A percentile compares a stretch with the other conserved stretches of the same genome.
Evolutionary conservation across 139 green algal genomes (phyloP).

Genomic region (Desmodesmus armatus): DNA sequence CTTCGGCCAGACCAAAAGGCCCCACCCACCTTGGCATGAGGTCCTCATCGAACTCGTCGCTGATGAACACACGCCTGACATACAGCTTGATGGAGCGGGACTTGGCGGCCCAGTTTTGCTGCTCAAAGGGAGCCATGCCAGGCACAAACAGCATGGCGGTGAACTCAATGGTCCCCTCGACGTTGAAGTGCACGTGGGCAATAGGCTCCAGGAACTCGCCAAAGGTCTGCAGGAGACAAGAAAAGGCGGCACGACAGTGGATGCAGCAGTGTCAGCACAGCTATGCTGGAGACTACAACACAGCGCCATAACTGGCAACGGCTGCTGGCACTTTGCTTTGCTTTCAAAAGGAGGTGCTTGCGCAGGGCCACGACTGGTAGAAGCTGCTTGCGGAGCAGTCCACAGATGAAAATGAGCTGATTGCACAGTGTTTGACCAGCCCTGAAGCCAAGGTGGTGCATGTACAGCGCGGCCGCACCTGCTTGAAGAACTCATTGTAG

Average conservation of each 20-base stretch:
- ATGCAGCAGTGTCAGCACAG: conserved; percentile 57
- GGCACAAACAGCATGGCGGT: conserved; percentile 93
- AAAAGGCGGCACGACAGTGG: not conserved
- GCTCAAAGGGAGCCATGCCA: conserved; percentile 98
- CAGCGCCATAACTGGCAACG: too few relatives aligned
- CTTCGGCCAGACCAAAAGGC: too few relatives aligned
- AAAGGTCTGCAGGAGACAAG: conserved; percentile 43
- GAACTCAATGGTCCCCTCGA: conserved; percentile 99
- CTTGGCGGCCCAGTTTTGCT: conserved; percentile 61
- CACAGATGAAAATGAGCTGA: not conserved
- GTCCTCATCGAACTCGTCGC: conserved; percentile 97
- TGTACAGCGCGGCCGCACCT: not conserved
- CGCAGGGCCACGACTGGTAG: not conserved
- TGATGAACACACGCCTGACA: conserved; percentile 99
- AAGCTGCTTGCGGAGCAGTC: not conserved
- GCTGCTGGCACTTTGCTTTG: too few relatives aligned
- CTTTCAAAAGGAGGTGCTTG: not conserved
- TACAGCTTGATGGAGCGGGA: conserved; percentile 90
- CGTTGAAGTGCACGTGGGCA: conserved; percentile 88
- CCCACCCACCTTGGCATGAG: conserved; percentile 90
- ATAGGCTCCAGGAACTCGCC: conserved; percentile 84
- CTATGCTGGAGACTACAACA: too few relatives aligned
- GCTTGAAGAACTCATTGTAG: conserved; percentile 98
- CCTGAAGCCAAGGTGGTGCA: not conserved
- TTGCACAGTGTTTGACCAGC: not conserved